Percentiles rank a stretch among this genome's conserved stretches.
Conservation (phyloP, 352 stramenopile genomes). For the Phytopythium montanum region DNA sequence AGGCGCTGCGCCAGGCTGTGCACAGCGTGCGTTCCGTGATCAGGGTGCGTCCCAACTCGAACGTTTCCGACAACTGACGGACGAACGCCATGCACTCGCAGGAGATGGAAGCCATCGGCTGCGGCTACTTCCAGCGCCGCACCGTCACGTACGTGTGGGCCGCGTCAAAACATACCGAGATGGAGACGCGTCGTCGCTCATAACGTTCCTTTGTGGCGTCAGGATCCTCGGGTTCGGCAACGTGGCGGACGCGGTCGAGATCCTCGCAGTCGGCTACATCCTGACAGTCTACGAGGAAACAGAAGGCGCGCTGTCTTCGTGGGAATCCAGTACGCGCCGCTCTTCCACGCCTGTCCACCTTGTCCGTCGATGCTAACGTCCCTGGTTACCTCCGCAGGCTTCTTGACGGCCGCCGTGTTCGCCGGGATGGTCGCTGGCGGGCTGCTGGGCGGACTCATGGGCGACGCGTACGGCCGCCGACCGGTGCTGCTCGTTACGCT, state of each 20-base stretch:
- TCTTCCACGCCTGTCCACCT: no score
- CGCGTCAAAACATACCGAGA: no score
- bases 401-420: conserved; percentile 85
- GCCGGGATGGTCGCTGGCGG: conserved; percentile 89
- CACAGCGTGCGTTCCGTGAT: no score
- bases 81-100: no score
- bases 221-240: conserved; percentile 84
- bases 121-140: conserved; percentile 63
- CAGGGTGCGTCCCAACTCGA: no score
- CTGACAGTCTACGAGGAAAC: conserved; percentile 79
- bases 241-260: conserved; percentile 88
- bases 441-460: conserved; percentile 66
- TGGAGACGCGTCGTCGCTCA: no score
- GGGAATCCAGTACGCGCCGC: conserved; percentile 42
- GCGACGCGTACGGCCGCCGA: conserved; percentile 74
- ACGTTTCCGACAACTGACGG: no score
- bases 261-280: conserved; percentile 91
- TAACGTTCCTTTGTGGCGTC: no score
- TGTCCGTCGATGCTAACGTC: no score
- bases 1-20: conserved; percentile 60
- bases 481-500: conserved; percentile 73
- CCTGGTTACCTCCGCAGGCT: conserved; percentile 50
- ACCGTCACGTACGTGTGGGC: conserved; percentile 78
- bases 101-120: conserved; percentile 76
- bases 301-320: conserved; percentile 46